These are phyloP conservation scores for Aspergillus hiratsukae DNA, from an alignment of 2,329 filamentous ascomycete genomes.

Conservation along the genomic window DNA sequence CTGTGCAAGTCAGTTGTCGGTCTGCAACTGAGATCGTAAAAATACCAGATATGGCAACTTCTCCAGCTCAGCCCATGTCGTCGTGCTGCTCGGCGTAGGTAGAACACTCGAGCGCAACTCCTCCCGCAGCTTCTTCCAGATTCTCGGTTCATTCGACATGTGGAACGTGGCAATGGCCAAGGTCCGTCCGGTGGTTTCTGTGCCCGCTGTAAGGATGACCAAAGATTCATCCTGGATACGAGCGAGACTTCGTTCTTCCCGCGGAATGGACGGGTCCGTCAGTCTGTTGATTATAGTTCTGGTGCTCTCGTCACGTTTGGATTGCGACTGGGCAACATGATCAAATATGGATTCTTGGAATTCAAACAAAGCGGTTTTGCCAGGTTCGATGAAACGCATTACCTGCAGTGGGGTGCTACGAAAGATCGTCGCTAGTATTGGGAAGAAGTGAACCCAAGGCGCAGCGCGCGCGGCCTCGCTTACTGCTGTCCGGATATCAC, in stretches of 20 bases:
- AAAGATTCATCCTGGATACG: conserved; percentile 30
- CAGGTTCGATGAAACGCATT: conserved; percentile 7
- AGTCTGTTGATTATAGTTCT: conserved; percentile 27
- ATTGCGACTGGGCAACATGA: conserved; percentile 4
- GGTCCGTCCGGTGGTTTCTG: conserved; percentile 31
- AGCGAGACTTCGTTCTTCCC: conserved; percentile 32
- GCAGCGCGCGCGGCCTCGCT: conserved; percentile 21
- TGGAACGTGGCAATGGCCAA: conserved; percentile 30
- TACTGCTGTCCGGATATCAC: conserved; percentile 12
- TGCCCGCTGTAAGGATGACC: conserved; percentile 30
- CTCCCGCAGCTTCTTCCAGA: conserved; percentile 17
- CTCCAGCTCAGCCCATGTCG: conserved; percentile 30
- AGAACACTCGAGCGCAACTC: conserved; percentile 26
- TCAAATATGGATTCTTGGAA: conserved; percentile 11
- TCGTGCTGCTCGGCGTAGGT: conserved; percentile 15
- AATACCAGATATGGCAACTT: conserved; percentile 36
- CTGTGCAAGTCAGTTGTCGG: background rate
- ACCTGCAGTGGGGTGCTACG: conserved; percentile 9
- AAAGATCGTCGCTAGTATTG: conserved; percentile 6
- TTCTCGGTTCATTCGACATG: conserved; percentile 17
- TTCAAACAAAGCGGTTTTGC: conserved; percentile 8
- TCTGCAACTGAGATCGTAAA: background rate
- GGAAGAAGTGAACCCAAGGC: conserved; percentile 19
- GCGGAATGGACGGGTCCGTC: conserved; percentile 30
- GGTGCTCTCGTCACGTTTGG: background rate